A percentile compares a stretch with the other conserved stretches of the same genome.
phyloP scores from a whole-genome alignment of 2,329 filamentous ascomycete genomes.

The Neoscytalidium dimidiatum region DNA sequence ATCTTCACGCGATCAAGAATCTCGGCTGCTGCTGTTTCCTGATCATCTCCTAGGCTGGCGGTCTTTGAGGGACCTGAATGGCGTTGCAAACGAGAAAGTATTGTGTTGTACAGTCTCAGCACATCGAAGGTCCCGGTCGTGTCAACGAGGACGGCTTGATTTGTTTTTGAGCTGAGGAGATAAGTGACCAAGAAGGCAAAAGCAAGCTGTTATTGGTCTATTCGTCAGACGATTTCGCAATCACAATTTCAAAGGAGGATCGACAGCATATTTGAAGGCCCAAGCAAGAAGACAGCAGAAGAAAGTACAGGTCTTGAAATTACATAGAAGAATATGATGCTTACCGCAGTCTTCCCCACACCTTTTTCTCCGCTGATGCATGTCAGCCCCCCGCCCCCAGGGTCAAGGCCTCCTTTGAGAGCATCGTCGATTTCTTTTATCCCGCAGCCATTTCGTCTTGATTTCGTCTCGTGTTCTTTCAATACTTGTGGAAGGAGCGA shows the following conservation, averaged over 20 bases:
- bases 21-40: slow-evolving; percentile 34
- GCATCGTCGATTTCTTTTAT: slow-evolving; percentile 37
- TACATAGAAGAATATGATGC: slow-evolving; percentile 14
- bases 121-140: slow-evolving; percentile 50
- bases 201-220: slow-evolving; percentile 29
- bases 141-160: slow-evolving; percentile 48
- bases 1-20: slow-evolving; percentile 49
- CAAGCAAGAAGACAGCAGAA: background rate
- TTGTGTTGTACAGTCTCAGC: slow-evolving; percentile 36
- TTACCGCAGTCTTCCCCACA: slow-evolving; percentile 29
- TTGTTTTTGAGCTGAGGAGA: slow-evolving; percentile 32
- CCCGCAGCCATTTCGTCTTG: slow-evolving; percentile 17
- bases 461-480: background rate
- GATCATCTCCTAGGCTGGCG: background rate
- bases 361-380: slow-evolving; percentile 38
- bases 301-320: background rate
- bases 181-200: slow-evolving; percentile 41
- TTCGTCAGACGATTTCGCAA: too few species aligned
- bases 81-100: slow-evolving; percentile 28
- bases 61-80: too few species aligned
- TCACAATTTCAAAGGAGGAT: too few species aligned
- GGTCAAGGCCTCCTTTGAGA: slow-evolving; percentile 40
- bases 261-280: too few species aligned
- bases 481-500: background rate
- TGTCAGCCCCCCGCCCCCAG: slow-evolving; percentile 33